Percentiles rank a stretch among this genome's conserved stretches.
Conservation (phyloP, 371 early-diverging fungal genomes). For the Lichtheimia ornata region DNA sequence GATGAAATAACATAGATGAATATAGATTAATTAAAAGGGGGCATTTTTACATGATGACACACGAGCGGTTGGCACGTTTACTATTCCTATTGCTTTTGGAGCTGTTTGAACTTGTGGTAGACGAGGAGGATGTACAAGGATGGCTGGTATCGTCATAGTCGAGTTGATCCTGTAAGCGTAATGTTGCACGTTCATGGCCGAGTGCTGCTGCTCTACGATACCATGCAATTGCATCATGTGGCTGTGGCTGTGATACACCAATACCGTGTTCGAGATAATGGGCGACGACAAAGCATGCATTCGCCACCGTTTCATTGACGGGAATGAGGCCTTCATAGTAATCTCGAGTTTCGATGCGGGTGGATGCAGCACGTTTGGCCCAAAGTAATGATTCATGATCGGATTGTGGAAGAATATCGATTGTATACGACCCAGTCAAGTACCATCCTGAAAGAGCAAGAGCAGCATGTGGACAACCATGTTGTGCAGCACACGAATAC, state of each 20-base stretch:
- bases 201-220: constrained; percentile 72
- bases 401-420: constrained; percentile 68
- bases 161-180: too few relatives aligned
- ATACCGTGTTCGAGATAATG: constrained; percentile 77
- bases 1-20: neutral
- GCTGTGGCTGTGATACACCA: constrained; percentile 52
- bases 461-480: constrained; percentile 79
- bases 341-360: constrained; percentile 12
- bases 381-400: constrained; percentile 83
- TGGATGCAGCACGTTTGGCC: constrained; percentile 66
- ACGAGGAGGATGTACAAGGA: too few relatives aligned
- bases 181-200: constrained; percentile 44
- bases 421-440: constrained; percentile 74
- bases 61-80: neutral
- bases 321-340: constrained; percentile 10
- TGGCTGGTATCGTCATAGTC: too few relatives aligned
- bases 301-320: constrained; percentile 39
- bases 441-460: constrained; percentile 90
- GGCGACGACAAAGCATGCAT: constrained; percentile 84
- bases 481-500: constrained; percentile 90
- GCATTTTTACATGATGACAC: neutral
- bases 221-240: constrained; percentile 73
- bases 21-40: neutral
- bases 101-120: neutral
- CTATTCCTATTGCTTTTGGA: neutral